Evolutionary conservation across 2,329 filamentous ascomycete species (phyloP), one percentile per base, ranked within the genome.

Genomic region (Lachnellula cervina): DNA sequence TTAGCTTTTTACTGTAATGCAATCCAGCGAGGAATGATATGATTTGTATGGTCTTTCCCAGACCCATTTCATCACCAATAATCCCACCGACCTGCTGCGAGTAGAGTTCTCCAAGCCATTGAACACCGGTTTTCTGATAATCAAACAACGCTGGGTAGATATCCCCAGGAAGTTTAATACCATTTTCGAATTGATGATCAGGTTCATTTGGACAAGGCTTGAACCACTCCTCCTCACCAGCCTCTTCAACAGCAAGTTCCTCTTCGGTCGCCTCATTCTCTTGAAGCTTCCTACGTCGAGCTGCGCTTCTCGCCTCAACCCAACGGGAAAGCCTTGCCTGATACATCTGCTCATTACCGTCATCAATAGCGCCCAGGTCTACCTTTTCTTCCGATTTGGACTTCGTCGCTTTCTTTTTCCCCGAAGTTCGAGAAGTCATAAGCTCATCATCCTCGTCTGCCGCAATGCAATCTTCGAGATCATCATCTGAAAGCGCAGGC

Each of bases 31-130:
- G 77, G 65, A 70, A 70, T 16, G 68, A 69, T 50, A 89, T 89
- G 46, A 84, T 79, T 67, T 89, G 86, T 25, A 89, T 87, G 1
- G 94, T 99, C 74, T 99, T 99, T 4, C 94, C 94, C n/a, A 99
- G 76, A 0, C 95, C 94, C 94, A 99, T 99, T 72, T 99, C 94
- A 68, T 99, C 94, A 5, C 93, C 94, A 40, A 99, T 82, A 52
- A 99, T 97, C 2, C 94, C 94, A 23, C 94, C 94, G 5, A 96
- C 91, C 58, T 88, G 83, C 69, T 97, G 91, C 54, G 86, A 84
- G 69, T 96, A 93, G 2, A 99, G 77, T 70, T 99, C 93, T 70
- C 90, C 91, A 6, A 99, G 80, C 94, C 94, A 99, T 68, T 96
- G 89, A 3, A 99, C 91, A 3, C 93, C 92, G 0, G 91, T 97